phyloP scores from a whole-genome alignment of 108 stramenopile species.

The Pseudonitzschia delicatissima region DNA sequence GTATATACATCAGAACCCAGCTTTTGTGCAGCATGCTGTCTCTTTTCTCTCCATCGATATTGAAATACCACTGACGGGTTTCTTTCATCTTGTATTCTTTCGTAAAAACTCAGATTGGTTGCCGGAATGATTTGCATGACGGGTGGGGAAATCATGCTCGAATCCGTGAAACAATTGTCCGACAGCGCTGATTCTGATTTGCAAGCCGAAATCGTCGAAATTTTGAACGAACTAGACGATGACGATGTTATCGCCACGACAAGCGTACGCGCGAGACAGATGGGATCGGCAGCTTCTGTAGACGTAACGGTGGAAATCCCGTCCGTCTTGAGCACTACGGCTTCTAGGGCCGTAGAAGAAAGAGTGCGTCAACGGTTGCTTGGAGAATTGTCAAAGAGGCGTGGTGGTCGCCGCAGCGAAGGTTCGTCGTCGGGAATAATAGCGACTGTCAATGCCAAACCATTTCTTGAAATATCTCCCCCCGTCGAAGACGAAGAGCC shows the following conservation, averaged over 20 bases:
- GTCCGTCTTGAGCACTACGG: conserved; percentile 50
- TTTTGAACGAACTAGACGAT: conserved; percentile 19
- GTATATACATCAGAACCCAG: neutral
- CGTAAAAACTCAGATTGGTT: conserved; percentile 43
- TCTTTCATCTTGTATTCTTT: neutral
- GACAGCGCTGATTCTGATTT: conserved; percentile 69
- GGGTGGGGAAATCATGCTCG: conserved; percentile 84
- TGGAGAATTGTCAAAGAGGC: neutral
- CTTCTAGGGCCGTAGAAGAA: conserved; percentile 69
- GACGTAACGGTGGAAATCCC: conserved; percentile 57
- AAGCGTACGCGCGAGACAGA: conserved; percentile 63
- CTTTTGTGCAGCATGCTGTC: neutral
- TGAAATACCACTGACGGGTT: neutral
- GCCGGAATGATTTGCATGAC: conserved; percentile 94
- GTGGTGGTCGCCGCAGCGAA: neutral
- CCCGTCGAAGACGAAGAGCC: conserved; percentile 11
- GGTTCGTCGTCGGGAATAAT: neutral
- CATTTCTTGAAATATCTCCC: conserved; percentile 16
- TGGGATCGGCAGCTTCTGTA: conserved; percentile 68
- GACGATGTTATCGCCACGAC: conserved; percentile 56
- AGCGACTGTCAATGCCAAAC: conserved; percentile 21
- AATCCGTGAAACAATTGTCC: conserved; percentile 81
- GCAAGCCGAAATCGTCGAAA: conserved; percentile 36
- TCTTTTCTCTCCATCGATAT: neutral
- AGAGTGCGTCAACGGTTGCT: conserved; percentile 31